phyloP scores from a whole-genome alignment of 768 basidiomycete species.

The Pulveroboletus sp. region DNA sequence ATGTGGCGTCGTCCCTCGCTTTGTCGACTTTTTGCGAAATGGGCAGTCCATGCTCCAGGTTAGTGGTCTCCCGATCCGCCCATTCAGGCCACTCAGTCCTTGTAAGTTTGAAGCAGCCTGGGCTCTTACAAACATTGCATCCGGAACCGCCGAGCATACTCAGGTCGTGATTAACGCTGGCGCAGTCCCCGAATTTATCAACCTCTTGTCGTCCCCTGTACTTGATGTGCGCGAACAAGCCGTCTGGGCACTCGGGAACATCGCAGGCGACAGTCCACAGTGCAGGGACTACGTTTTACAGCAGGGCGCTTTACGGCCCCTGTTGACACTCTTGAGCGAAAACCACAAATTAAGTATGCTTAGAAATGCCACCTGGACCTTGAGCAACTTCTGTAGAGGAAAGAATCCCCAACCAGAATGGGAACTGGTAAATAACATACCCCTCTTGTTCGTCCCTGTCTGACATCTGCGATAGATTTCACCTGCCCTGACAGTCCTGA shows the following conservation, averaged over 20 bases:
- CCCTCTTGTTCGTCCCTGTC: constrained; percentile 8
- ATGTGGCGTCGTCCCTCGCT: constrained; percentile 94
- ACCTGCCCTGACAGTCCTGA: constrained; percentile 92
- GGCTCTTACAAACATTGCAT: constrained; percentile 97
- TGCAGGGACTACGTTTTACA: constrained; percentile 96
- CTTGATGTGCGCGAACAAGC: constrained; percentile 98
- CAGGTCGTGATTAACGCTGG: constrained; percentile 94
- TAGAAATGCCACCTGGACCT: constrained; percentile 96
- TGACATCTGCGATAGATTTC: constrained; percentile 65
- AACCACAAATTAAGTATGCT: constrained; percentile 99
- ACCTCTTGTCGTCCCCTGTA: constrained; percentile 88
- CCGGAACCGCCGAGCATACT: constrained; percentile 97
- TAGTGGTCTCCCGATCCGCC: constrained; percentile 16
- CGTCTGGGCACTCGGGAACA: constrained; percentile 99
- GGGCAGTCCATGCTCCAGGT: constrained; percentile 86
- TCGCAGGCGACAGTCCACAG: constrained; percentile 96
- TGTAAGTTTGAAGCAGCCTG: constrained; percentile 92
- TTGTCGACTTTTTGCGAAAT: constrained; percentile 86
- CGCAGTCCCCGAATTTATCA: constrained; percentile 97
- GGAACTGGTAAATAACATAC: constrained; percentile 68
- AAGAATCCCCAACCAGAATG: constrained; percentile 98
- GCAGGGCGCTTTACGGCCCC: constrained; percentile 88
- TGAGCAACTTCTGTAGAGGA: constrained; percentile 98
- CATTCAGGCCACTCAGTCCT: constrained; percentile 5
- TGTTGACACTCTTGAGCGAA: constrained; percentile 85